Base-by-base conservation (phyloP, 306 rosid species). In the Mimosa pudica region DNA sequence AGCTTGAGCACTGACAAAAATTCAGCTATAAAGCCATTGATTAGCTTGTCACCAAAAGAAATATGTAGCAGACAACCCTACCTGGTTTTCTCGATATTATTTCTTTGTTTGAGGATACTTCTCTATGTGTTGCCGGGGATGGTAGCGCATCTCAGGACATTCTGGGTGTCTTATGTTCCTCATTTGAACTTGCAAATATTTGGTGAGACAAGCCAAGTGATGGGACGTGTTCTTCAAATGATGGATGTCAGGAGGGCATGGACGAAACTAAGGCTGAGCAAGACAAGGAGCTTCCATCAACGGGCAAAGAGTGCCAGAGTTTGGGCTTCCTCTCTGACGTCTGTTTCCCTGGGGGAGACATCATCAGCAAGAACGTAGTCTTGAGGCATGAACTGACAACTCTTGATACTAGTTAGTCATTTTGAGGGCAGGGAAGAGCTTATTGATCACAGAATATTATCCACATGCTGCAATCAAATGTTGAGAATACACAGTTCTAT, bases 291-390 rank as follows among this genome's bases (percentile, higher is more conserved):
- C 84, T 86, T 91, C 75, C 98, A 84, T n/a, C 86, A 85, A 80
- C 87, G 94, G 24, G 90, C 91, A 0, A 87, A 79, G 84, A 90
- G 85, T 24, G 96, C 90, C 16, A 69, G 87, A 77, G 96, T 89
- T 73, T 93, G 92, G 97, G 93, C 92, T 1, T 92, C 97, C 13
- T 90, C 97, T 75, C 81, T 92, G 64, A 84, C 92, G 51, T 89
- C 94, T 6, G 96, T 92, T 73, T 89, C 97, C 14, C 80, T 89
- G 75, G 93, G 92, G 2, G 83, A 92, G 76, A 81, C 93, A n/a
- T 82, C 93, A 20, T 84, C 86, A 2, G 79, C 85, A 42, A 86
- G 77, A 68, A 81, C 76, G 7, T 81, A 81, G 16, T 80, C 69
- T 11, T 68, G 64, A 61, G 49, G 79, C 46, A 45, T n/a, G 78